A percentile compares a stretch with the other conserved stretches of the same genome.
phyloP scores from a whole-genome alignment of 2,329 filamentous ascomycete species.

The Saccharata proteae region DNA sequence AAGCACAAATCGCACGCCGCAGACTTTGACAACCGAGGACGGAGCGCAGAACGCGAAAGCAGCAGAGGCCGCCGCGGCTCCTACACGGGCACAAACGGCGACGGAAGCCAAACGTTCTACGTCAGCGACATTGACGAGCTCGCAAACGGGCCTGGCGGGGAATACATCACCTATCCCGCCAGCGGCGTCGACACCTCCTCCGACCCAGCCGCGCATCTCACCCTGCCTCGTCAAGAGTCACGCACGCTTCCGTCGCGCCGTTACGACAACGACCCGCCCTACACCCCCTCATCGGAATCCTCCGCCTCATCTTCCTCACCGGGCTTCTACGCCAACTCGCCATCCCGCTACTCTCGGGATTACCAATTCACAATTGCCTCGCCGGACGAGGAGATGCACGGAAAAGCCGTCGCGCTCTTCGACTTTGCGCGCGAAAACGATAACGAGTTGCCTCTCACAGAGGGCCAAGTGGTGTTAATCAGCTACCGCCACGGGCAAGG shows the following conservation, averaged over 20 bases:
- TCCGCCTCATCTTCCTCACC: constrained; percentile 12
- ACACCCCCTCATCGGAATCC: constrained; percentile 30
- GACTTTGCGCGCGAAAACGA: constrained; percentile 93
- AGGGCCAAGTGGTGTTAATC: constrained; percentile 93
- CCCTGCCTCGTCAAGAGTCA: constrained; percentile 42
- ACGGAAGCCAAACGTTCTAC: constrained; percentile 65
- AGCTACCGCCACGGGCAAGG: constrained; percentile 93
- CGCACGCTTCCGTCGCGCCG: constrained; percentile 28
- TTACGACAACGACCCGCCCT: constrained; percentile 27
- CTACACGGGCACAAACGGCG: constrained; percentile 42
- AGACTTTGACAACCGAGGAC: constrained; percentile 28
- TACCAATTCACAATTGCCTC: constrained; percentile 93
- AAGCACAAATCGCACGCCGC: constrained; percentile 53
- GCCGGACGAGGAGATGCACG: constrained; percentile 94
- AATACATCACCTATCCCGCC: constrained; percentile 59
- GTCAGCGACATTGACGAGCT: constrained; percentile 53
- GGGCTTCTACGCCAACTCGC: constrained; percentile 41
- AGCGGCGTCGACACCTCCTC: constrained; percentile 8
- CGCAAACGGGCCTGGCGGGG: constrained; percentile 63
- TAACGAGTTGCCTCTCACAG: constrained; percentile 82
- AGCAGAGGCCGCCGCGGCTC: constrained; percentile 31
- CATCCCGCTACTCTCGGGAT: constrained; percentile 75
- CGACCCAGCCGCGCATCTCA: background rate
- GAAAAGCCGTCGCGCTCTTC: constrained; percentile 88
- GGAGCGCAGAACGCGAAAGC: constrained; percentile 22